Base-by-base conservation (phyloP, 2,329 filamentous ascomycete species). In the Cladophialophora immunda region DNA sequence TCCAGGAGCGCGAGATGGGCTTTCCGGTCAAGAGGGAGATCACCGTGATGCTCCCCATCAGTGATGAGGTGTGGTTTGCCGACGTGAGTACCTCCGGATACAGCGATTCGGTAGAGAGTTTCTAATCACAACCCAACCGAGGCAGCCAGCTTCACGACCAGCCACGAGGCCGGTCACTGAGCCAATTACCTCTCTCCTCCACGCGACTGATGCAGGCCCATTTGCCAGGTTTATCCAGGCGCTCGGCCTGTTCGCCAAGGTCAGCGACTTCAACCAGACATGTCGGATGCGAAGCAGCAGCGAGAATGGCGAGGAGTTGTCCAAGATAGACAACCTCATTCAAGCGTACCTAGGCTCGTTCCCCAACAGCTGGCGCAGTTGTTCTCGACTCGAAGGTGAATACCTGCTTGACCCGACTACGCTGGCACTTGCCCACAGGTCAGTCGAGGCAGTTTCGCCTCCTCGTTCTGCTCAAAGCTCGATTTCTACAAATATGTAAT, bases 1-100 rank as follows among this genome's bases (percentile, higher is more conserved):
- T 57, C 7, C 54, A 57, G 19, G 54, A 57, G 30, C 54, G 54
- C 54, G 54, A 57, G 54, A 57, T 57, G 54, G 54, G 54, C 30
- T 57, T 57, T 25, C 54, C 54, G 6, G 54, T 57, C 5, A 57
- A 57, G 54, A 9, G 54, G 54, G 54, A 57, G 17, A 57, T 57
- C 54, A 57, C 30, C 29, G 54, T 57, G 6, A 57, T 57, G 54
- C 15, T 57, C n/a, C 54, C 54, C 19, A 57, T 57, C n/a, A 57
- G 54, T 57, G 54, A 57, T 38, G 54, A 57, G 30, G 17, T 19
- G 25, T 57, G 54, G 54, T 57, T 57, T 15, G 54, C 54, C 54
- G 54, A 57, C 36, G 54, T 57, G 15, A 38, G 32, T 57, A 4
- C 53, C 19, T 36, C 15, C 17, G 4, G 27, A 19, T 3, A 9